These are phyloP conservation scores for Angomonas desouzai DNA, from an alignment of 208 protist genomes.

Conservation along the genomic window DNA sequence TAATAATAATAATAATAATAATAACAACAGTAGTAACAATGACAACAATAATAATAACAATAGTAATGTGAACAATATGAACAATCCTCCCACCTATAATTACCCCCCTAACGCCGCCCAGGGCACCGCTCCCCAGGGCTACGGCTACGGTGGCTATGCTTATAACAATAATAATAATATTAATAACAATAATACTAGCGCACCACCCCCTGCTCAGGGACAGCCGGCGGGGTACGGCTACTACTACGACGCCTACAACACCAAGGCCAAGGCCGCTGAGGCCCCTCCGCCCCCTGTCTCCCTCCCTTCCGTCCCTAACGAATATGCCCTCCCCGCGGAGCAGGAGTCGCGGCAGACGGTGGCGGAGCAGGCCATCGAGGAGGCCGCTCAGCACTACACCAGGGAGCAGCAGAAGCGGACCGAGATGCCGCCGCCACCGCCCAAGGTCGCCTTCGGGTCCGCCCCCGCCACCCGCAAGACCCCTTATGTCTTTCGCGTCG, in stretches of 20 bases:
- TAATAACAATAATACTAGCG: background rate
- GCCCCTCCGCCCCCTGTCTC: background rate
- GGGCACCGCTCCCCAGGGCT: background rate
- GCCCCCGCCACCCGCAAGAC: conserved; percentile 20
- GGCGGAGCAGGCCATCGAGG: background rate
- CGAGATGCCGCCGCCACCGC: background rate
- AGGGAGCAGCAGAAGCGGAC: background rate
- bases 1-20: conserved; percentile 8
- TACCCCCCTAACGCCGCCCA: background rate
- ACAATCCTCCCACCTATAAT: background rate
- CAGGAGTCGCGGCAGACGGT: background rate
- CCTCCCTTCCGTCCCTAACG: background rate
- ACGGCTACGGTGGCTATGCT: too few relatives aligned
- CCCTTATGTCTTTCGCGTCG: conserved; percentile 27
- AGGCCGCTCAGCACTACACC: background rate
- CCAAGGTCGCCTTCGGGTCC: conserved; percentile 36
- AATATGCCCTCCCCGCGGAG: background rate
- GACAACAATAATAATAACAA: conserved; percentile 2
- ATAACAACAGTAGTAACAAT: conserved; percentile 7
- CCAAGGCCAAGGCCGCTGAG: background rate
- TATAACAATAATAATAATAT: conserved; percentile 10
- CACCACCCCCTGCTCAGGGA: background rate
- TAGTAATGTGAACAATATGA: background rate
- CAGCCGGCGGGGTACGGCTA: background rate
- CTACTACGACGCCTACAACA: background rate